Conservation (phyloP, 2,329 filamentous ascomycete species). For the Colletotrichum navitas region DNA sequence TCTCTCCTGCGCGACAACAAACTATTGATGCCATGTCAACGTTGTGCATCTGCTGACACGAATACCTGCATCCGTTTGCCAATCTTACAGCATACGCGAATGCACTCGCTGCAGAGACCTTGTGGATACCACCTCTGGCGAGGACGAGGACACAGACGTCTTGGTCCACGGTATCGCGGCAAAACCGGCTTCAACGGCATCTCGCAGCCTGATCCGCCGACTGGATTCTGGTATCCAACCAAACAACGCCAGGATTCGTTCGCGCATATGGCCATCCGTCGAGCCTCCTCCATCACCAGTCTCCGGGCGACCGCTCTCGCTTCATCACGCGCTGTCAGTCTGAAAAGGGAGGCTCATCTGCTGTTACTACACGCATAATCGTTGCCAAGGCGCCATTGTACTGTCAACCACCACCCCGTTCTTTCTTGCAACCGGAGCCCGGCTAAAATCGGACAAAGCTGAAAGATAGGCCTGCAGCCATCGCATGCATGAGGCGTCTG, state of each 20-base stretch:
- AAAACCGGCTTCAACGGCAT: slow-evolving; percentile 9
- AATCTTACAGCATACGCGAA: slow-evolving; percentile 10
- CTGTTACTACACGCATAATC: not conserved
- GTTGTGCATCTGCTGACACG: slow-evolving; percentile 23
- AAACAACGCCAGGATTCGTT: not conserved
- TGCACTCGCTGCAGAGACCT: not conserved
- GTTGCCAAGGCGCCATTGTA: slow-evolving; percentile 31
- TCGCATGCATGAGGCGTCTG: slow-evolving; percentile 5
- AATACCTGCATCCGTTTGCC: not conserved
- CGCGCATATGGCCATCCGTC: not conserved
- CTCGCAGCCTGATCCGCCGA: not conserved
- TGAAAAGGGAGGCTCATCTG: not conserved
- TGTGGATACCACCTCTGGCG: no score
- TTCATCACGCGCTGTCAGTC: not conserved
- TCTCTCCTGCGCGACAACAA: not conserved
- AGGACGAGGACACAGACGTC: slow-evolving; percentile 1
- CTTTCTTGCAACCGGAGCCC: not conserved
- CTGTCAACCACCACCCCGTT: slow-evolving; percentile 3
- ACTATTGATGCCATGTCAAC: slow-evolving; percentile 26
- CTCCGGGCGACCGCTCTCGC: not conserved
- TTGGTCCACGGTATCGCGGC: not conserved
- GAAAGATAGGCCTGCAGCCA: not conserved
- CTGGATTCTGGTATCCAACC: not conserved
- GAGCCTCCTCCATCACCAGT: not conserved
- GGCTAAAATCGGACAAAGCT: not conserved